Evolutionary conservation across 768 basidiomycete genomes (phyloP).

Genomic region (Boletus rufocinnamomeus): DNA sequence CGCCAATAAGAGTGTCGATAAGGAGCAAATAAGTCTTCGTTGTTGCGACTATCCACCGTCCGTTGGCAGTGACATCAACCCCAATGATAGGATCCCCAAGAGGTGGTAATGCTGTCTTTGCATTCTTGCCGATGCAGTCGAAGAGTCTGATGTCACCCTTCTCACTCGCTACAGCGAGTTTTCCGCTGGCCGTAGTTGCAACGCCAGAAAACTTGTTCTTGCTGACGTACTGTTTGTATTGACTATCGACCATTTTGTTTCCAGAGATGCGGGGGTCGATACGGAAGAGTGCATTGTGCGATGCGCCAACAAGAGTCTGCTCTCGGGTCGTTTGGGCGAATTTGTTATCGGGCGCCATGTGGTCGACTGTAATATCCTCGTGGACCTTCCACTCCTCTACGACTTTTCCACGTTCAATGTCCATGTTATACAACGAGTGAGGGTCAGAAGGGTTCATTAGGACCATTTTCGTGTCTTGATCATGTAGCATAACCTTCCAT

Average conservation of each 20-base stretch:
- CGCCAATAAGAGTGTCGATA: constrained; percentile 93
- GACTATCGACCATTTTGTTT: constrained; percentile 88
- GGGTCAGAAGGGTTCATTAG: constrained; percentile 82
- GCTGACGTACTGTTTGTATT: constrained; percentile 93
- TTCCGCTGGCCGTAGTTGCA: constrained; percentile 82
- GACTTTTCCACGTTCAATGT: constrained; percentile 92
- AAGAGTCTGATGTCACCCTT: constrained; percentile 97
- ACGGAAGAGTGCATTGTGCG: constrained; percentile 95
- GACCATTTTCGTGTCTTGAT: constrained; percentile 95
- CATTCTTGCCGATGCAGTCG: constrained; percentile 96
- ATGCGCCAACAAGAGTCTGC: constrained; percentile 91
- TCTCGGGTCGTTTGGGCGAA: constrained; percentile 91
- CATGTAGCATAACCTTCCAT: constrained; percentile 88
- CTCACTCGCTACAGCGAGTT: constrained; percentile 90
- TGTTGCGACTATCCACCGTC: constrained; percentile 94
- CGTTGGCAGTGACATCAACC: constrained; percentile 91
- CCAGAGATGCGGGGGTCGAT: constrained; percentile 95
- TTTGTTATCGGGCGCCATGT: constrained; percentile 92
- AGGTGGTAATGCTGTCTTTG: constrained; percentile 95
- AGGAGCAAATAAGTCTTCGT: constrained; percentile 92
- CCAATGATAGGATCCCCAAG: constrained; percentile 95
- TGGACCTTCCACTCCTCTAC: constrained; percentile 99
- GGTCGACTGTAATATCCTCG: constrained; percentile 80
- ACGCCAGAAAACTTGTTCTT: constrained; percentile 97
- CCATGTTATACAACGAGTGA: constrained; percentile 85